Conservation (phyloP, 106 monocot genomes). For the Xerophyta viscosa region DNA sequence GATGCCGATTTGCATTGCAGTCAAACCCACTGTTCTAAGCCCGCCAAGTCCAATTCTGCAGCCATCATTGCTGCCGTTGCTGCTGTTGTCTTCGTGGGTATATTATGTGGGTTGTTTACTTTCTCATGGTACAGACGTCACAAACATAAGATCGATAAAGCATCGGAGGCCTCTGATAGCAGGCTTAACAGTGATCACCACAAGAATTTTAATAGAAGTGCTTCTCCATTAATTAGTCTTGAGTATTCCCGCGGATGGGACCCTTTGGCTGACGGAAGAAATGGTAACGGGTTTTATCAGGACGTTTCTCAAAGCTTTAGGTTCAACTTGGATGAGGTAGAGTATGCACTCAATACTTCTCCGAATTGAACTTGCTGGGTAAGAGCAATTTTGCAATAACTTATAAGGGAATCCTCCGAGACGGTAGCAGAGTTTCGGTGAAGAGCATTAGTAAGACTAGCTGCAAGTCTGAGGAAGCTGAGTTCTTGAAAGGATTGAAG, state of each 20-base stretch:
- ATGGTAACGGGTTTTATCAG: slow-evolving; percentile 27
- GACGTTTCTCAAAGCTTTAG: slow-evolving; percentile 56
- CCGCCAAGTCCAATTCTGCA: slow-evolving; percentile 24
- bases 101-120: slow-evolving; percentile 20
- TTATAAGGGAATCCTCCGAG: slow-evolving; percentile 64
- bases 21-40: slow-evolving; percentile 21
- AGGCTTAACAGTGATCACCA: slow-evolving; percentile 46
- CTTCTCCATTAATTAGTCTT: slow-evolving; percentile 56
- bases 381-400: slow-evolving; percentile 50
- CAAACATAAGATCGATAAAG: slow-evolving; percentile 39
- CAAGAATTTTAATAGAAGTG: slow-evolving; percentile 40
- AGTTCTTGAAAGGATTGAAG: slow-evolving; percentile 73
- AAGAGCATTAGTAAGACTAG: slow-evolving; percentile 67
- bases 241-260: slow-evolving; percentile 80
- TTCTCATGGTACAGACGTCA: slow-evolving; percentile 37
- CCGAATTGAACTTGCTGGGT: slow-evolving; percentile 67
- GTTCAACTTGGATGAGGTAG: slow-evolving; percentile 77
- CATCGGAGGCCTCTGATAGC: slow-evolving; percentile 41
- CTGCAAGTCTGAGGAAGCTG: slow-evolving; percentile 62
- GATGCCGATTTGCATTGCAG: slow-evolving; percentile 26
- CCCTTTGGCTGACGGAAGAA: slow-evolving; percentile 47
- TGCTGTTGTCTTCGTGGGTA: slow-evolving; percentile 8
- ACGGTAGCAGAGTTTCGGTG: slow-evolving; percentile 56
- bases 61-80: slow-evolving; percentile 18
- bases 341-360: slow-evolving; percentile 85